Evolutionary conservation across 331 rosid species (phyloP), one percentile per base, ranked within the genome.

Genomic region (Malus hybrid): DNA sequence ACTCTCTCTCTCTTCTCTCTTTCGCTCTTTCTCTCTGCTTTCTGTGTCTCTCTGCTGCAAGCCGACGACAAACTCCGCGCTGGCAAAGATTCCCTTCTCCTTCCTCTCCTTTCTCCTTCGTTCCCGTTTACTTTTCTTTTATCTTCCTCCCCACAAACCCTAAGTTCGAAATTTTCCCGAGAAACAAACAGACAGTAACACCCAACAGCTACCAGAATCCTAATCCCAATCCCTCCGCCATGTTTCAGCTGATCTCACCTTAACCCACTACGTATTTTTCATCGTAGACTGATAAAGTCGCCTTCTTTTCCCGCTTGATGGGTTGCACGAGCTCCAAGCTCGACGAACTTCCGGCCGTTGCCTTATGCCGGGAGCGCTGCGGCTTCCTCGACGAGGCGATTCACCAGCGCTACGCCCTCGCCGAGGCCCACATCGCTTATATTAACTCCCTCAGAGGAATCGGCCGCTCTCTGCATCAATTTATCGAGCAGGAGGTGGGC

Each of bases 311-410:
- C 20, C 6, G 77, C 42, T 8, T 18, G 48, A 94, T 94, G 99
- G 99, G 99, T 32, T 94, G 99, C 77, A 56, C 93, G 75, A 89
- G 79, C 88, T 94, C 99, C 4, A 94, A 94, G 91, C 84, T 86
- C 81, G 99, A 94, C 33, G 99, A 94, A 78, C 93, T 86, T 2
- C 96, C 95, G 0, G 99, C 99, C 22, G 97, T 94, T 16, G 75
- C 79, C 14, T 86, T 94, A 4, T 94, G 99, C 87, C 85, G 96
- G 5, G 92, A 92, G 4, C 86, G 99, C 0, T 88, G 93, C 11
- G 57, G 67, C 20, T 89, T 55, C 55, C 88, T 94, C 0, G 97
- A 94, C 64, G 90, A 89, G 67, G 99, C 99, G 34, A 94, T 92
- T 75, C 86, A 83, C 79, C 92, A 84, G 58, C 86, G 99, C 1